Conservation (phyloP, 1,284 basidiomycete genomes). For the Wallemia ichthyophaga region DNA sequence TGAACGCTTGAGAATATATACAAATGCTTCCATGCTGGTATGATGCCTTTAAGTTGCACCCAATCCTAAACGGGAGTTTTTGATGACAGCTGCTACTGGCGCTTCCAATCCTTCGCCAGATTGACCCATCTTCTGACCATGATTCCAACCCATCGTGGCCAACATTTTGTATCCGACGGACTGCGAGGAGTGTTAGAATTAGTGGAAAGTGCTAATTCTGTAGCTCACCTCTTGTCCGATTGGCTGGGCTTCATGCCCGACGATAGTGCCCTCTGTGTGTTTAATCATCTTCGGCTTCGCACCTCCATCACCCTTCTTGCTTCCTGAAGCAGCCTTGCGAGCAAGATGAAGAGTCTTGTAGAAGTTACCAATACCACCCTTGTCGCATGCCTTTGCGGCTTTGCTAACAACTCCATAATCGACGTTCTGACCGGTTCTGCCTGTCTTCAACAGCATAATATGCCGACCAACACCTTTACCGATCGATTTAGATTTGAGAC, state of each 20-base stretch:
- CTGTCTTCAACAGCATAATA: conserved; percentile 37
- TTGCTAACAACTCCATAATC: conserved; percentile 28
- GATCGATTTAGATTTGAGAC: conserved; percentile 40
- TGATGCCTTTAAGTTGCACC: conserved; percentile 15
- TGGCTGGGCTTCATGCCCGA: conserved; percentile 42
- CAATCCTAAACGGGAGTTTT: conserved; percentile 37
- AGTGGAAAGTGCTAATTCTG: neutral
- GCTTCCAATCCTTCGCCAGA: conserved; percentile 27
- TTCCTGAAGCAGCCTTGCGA: conserved; percentile 12
- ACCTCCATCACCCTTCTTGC: conserved; percentile 11
- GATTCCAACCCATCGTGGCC: conserved; percentile 43
- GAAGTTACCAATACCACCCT: conserved; percentile 12
- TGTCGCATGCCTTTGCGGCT: conserved; percentile 10
- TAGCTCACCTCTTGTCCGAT: conserved; percentile 27
- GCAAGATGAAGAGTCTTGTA: conserved; percentile 13
- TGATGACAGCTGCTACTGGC: conserved; percentile 38
- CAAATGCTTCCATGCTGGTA: no score
- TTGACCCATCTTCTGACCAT: conserved; percentile 33
- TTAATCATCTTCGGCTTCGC: conserved; percentile 13
- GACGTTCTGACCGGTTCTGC: conserved; percentile 26
- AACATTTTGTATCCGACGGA: conserved; percentile 41
- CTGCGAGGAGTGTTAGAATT: neutral
- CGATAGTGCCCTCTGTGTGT: conserved; percentile 38
- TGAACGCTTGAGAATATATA: no score
- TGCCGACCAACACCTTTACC: conserved; percentile 32